A percentile compares a stretch with the other conserved stretches of the same genome.
Conservation (phyloP, 192 early-diverging fungal species). For the Podila verticillata region DNA sequence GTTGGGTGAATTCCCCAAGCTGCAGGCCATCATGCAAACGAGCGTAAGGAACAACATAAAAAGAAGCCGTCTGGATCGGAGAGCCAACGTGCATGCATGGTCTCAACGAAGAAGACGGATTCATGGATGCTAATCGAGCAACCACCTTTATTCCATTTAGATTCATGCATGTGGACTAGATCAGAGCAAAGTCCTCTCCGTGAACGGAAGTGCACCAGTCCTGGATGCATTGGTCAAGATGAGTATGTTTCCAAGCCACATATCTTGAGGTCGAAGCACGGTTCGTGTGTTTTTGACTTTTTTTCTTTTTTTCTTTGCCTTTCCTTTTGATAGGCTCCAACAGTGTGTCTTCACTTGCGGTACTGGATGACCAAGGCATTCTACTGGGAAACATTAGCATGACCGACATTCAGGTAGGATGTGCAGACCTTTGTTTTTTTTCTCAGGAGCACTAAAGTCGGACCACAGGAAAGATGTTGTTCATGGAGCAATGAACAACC, state of each 20-base stretch:
- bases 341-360: constrained; percentile 61
- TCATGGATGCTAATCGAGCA: neutral
- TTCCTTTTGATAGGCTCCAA: constrained; percentile 22
- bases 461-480: no score
- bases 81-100: neutral
- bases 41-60: constrained; percentile 19
- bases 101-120: neutral
- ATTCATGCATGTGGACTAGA: constrained; percentile 30
- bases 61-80: no score
- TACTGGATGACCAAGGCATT: constrained; percentile 61
- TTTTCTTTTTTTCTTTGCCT: neutral
- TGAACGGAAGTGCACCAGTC: constrained; percentile 28
- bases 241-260: constrained; percentile 15
- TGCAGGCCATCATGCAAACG: constrained; percentile 38
- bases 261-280: neutral
- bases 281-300: neutral
- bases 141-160: neutral
- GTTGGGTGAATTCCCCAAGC: constrained; percentile 42
- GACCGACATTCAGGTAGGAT: constrained; percentile 69
- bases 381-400: constrained; percentile 74
- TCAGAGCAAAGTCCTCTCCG: constrained; percentile 20
- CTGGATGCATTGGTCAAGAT: constrained; percentile 40
- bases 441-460: neutral
- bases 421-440: neutral
- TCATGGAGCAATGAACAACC: neutral